Conservation (phyloP, 495 filamentous ascomycete species). For the Aspergillus campestris region DNA sequence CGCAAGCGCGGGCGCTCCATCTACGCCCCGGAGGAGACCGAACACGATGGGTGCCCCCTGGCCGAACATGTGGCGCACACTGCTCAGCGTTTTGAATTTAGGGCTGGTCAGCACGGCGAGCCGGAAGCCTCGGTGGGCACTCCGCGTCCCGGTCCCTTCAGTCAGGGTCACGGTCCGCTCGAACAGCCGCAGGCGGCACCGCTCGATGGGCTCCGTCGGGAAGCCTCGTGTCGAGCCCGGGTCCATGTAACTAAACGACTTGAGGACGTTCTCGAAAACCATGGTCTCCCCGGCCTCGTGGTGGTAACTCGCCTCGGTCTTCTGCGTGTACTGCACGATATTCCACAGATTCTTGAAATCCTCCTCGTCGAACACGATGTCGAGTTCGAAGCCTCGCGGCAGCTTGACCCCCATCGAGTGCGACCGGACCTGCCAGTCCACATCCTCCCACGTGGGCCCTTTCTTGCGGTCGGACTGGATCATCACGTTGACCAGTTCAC, state of each 20-base stretch:
- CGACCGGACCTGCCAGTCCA: constrained; percentile 61
- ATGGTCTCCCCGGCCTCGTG: constrained; percentile 55
- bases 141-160: constrained; percentile 58
- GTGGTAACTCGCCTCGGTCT: constrained; percentile 60
- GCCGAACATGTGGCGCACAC: constrained; percentile 55
- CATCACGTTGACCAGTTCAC: constrained; percentile 62
- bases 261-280: constrained; percentile 55
- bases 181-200: constrained; percentile 64
- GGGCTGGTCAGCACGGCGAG: constrained; percentile 66
- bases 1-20: constrained; percentile 56
- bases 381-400: constrained; percentile 58
- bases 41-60: constrained; percentile 60
- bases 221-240: constrained; percentile 57
- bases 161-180: constrained; percentile 53
- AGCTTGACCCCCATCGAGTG: constrained; percentile 55
- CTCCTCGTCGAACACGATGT: constrained; percentile 58
- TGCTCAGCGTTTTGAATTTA: constrained; percentile 64
- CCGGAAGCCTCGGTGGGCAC: constrained; percentile 66
- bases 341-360: constrained; percentile 71
- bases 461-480: constrained; percentile 58
- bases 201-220: constrained; percentile 59
- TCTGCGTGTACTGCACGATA: constrained; percentile 71
- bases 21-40: constrained; percentile 58
- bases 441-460: constrained; percentile 71
- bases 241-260: constrained; percentile 69